Evolutionary conservation across 2,329 filamentous ascomycete species (phyloP).

Genomic region (Phyllosticta capitalensis): DNA sequence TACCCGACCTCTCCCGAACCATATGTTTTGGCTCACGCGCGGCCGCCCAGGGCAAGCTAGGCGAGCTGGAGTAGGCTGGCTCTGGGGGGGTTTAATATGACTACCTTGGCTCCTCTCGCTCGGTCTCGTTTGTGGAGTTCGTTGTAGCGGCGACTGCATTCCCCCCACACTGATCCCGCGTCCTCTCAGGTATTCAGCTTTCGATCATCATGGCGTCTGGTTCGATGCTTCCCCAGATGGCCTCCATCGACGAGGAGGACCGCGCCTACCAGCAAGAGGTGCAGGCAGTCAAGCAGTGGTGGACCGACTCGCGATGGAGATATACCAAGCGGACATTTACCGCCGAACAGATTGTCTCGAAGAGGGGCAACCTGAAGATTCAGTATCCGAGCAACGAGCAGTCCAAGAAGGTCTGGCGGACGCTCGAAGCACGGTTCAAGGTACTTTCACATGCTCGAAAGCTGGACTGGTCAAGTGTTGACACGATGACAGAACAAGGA

Average conservation of each 20-base stretch:
- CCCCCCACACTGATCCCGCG: neutral
- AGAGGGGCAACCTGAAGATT: slow-evolving; percentile 83
- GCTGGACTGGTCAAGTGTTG: neutral
- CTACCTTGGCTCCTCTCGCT: slow-evolving; percentile 8
- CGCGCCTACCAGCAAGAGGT: slow-evolving; percentile 73
- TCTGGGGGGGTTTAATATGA: slow-evolving; percentile 8
- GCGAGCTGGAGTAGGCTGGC: neutral
- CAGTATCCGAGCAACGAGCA: slow-evolving; percentile 83
- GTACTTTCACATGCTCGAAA: slow-evolving; percentile 38
- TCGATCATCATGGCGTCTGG: slow-evolving; percentile 5
- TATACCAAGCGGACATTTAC: slow-evolving; percentile 89
- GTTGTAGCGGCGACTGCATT: neutral
- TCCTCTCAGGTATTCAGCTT: neutral
- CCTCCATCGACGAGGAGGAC: slow-evolving; percentile 55
- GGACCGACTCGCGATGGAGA: slow-evolving; percentile 84
- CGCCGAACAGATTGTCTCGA: slow-evolving; percentile 92
- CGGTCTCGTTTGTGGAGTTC: neutral
- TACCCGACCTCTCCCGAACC: slow-evolving; percentile 9
- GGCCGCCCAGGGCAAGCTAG: neutral
- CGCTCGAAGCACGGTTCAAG: slow-evolving; percentile 77
- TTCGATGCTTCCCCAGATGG: slow-evolving; percentile 22
- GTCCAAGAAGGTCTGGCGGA: slow-evolving; percentile 90
- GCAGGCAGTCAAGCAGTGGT: slow-evolving; percentile 85
- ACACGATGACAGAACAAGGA: slow-evolving; percentile 56
- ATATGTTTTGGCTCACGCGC: slow-evolving; percentile 3